Base-by-base conservation (phyloP, 2,329 filamentous ascomycete genomes). In the Penicillium occitanis region DNA sequence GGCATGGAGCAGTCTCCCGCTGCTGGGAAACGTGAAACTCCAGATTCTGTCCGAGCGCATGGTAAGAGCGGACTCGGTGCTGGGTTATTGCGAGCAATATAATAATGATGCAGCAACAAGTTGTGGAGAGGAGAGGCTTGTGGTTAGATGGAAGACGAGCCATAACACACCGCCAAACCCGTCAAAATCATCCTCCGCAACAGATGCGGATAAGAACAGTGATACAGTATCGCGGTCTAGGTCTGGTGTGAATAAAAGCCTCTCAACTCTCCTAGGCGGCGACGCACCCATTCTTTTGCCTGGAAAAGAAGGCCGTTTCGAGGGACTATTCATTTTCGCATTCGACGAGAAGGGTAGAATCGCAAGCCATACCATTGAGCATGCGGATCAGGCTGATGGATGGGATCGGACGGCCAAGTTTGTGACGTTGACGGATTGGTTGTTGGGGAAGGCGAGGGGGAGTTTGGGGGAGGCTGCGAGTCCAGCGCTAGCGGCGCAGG, bases 351-450 rank as follows among this genome's bases (percentile, higher is more conserved):
- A 96, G 72, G 95, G 95, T 1, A 85, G 92, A 69, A 88, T 99
- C 42, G 79, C 91, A 58, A 92, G 88, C 71, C 95, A 98, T 77
- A 96, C 92, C 0, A 98, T 99, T 73, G 95, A 99, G 79, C 91
- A 96, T 79, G 91, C 91, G 1, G 91, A 97, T 72, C 90, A 95
- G 73, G 89, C 90, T 17, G 87, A 90, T 46, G 88, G 92, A 67
- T 96, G 90, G 88, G 93, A 97, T 72, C 88, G 87, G 69, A 93
- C 91, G 30, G 90, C 91, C 25, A 91, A 90, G 74, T 91, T 99
- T 22, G 92, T 98, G 17, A 93, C 91, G 14, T 81, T 98, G 70
- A 97, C 95, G 17, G 95, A 99, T 76, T 98, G 95, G 94, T 80
- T 99, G 69, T 83, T 98, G 46, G 93, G 93, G 1, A 90, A 90